These are phyloP conservation scores for Penicillium angulare DNA, from an alignment of 495 filamentous ascomycete genomes.

Conservation along the genomic window DNA sequence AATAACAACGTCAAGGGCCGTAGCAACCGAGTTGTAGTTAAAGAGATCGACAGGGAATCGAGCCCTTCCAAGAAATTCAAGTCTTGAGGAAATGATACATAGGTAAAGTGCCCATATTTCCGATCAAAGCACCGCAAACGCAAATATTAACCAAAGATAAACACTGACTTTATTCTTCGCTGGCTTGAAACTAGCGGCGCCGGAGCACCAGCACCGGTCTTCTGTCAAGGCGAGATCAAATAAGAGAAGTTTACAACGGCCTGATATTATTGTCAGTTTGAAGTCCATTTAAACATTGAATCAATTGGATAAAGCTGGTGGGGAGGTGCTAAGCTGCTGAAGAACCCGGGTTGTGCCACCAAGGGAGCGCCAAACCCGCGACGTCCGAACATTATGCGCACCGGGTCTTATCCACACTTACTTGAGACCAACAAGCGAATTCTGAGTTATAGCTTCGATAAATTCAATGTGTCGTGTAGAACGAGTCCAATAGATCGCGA, in stretches of 20 bases:
- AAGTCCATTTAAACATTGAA: not conserved
- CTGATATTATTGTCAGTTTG: not conserved
- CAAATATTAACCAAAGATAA: not conserved
- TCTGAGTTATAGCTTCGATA: not conserved
- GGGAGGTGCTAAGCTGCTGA: not conserved
- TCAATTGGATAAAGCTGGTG: not conserved
- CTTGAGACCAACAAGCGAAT: not conserved
- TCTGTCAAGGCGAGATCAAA: not conserved
- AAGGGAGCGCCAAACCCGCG: not conserved
- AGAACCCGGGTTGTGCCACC: not conserved
- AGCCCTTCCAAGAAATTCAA: no score
- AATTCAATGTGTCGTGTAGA: not conserved
- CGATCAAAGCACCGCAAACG: not conserved
- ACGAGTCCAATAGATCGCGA: conserved; percentile 17
- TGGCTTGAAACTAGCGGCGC: not conserved
- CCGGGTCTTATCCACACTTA: not conserved
- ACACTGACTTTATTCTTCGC: not conserved
- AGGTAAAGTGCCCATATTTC: not conserved
- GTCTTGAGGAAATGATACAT: not conserved
- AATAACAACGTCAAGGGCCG: no score
- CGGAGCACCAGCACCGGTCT: not conserved
- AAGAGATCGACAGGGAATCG: no score
- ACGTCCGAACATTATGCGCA: not conserved
- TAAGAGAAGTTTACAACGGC: not conserved
- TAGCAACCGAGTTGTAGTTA: no score